Percentiles rank a stretch among this genome's conserved stretches.
Evolutionary conservation across 371 early-diverging fungal genomes (phyloP).

Genomic region (Chytridiales sp.): DNA sequence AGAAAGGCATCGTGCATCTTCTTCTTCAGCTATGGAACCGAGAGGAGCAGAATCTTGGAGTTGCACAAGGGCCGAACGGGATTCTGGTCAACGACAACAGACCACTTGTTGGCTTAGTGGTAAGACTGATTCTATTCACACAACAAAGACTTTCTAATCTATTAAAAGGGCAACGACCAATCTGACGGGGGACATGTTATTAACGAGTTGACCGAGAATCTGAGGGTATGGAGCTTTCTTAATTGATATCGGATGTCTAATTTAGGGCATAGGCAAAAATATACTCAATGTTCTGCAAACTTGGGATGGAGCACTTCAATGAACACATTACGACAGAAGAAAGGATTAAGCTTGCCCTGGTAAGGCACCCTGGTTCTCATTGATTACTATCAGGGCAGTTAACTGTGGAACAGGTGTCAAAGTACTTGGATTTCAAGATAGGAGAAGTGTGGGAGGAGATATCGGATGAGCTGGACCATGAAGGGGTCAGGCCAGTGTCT

Average conservation of each 20-base stretch:
- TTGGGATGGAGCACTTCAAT: slow-evolving; percentile 34
- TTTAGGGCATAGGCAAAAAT: slow-evolving; percentile 39
- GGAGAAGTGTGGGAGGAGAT: slow-evolving; percentile 51
- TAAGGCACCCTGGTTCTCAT: slow-evolving; percentile 15
- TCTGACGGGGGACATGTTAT: slow-evolving; percentile 23
- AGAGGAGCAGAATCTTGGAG: slow-evolving; percentile 36
- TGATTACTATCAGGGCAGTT: not conserved
- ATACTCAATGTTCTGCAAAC: slow-evolving; percentile 46
- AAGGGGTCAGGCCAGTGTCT: slow-evolving; percentile 45
- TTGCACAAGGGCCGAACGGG: slow-evolving; percentile 32
- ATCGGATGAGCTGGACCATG: slow-evolving; percentile 37
- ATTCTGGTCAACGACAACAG: slow-evolving; percentile 25
- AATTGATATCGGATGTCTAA: not conserved
- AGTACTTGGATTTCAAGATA: slow-evolving; percentile 53
- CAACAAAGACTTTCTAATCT: not conserved
- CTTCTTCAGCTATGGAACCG: slow-evolving; percentile 38
- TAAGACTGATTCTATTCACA: too few relatives aligned
- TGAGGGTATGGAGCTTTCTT: slow-evolving; percentile 25
- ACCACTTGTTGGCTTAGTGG: slow-evolving; percentile 28
- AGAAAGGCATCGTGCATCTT: slow-evolving; percentile 32
- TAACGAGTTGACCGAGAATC: slow-evolving; percentile 34
- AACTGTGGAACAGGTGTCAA: slow-evolving; percentile 29
- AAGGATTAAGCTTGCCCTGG: slow-evolving; percentile 41
- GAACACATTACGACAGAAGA: slow-evolving; percentile 29
- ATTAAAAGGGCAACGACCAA: slow-evolving; percentile 6